Evolutionary conservation across 2,329 filamentous ascomycete species (phyloP).

Genomic region (Diplodia intermedia): DNA sequence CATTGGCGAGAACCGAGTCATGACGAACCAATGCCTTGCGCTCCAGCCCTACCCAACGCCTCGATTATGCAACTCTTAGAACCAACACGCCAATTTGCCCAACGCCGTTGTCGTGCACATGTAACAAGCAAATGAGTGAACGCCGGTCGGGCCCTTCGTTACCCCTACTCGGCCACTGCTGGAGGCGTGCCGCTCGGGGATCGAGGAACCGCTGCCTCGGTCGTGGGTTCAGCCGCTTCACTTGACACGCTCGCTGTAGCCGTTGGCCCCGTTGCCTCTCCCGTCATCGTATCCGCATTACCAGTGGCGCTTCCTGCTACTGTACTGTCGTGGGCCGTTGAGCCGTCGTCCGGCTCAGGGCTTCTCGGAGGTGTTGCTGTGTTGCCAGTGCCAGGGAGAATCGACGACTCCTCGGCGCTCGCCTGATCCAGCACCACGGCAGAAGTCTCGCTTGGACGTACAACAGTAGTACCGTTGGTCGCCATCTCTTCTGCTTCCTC

Average conservation of each 20-base stretch:
- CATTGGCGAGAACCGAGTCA: neutral
- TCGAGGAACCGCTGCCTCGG: neutral
- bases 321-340: neutral
- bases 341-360: neutral
- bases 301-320: neutral
- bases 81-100: neutral
- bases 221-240: neutral
- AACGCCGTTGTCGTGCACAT: conserved; percentile 12
- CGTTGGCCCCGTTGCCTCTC: conserved; percentile 1
- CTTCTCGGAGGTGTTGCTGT: conserved; percentile 21
- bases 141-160: neutral
- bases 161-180: neutral
- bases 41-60: conserved; percentile 3
- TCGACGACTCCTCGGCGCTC: conserved; percentile 3
- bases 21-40: neutral
- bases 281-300: neutral
- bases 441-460: conserved; percentile 25
- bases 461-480: neutral
- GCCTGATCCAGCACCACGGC: conserved; percentile 20
- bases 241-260: neutral
- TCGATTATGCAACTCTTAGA: conserved; percentile 1
- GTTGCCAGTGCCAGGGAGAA: conserved; percentile 29
- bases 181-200: conserved; percentile 9
- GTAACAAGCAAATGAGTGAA: neutral
- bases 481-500: neutral